These are phyloP conservation scores for Fusarium sp. DNA, from an alignment of 2,329 filamentous ascomycete genomes.

Conservation along the genomic window DNA sequence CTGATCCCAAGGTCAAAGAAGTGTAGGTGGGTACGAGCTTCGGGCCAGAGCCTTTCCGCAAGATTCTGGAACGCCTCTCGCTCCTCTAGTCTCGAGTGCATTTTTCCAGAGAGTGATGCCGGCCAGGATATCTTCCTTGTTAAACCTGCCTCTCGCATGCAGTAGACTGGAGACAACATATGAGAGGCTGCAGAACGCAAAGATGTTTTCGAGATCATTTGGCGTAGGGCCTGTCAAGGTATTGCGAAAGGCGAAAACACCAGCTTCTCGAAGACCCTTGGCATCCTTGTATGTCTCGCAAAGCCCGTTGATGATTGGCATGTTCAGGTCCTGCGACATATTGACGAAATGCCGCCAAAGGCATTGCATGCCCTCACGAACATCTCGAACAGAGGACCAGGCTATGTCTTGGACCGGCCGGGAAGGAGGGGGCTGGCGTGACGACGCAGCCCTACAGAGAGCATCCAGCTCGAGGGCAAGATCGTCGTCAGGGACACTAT, in stretches of 20 bases:
- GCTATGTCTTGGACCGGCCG: not conserved
- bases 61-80: slow-evolving; percentile 16
- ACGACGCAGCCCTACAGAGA: not conserved
- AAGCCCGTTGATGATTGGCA: slow-evolving; percentile 4
- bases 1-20: too few species aligned
- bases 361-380: slow-evolving; percentile 6
- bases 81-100: slow-evolving; percentile 11
- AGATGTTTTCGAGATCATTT: slow-evolving; percentile 5
- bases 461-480: not conserved
- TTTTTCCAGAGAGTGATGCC: slow-evolving; percentile 29
- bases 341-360: slow-evolving; percentile 16
- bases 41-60: slow-evolving; percentile 24
- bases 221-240: slow-evolving; percentile 12
- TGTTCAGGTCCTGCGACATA: not conserved
- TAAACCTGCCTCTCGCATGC: not conserved
- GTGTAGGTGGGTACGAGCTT: slow-evolving; percentile 16
- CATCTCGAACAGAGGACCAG: slow-evolving; percentile 11
- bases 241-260: slow-evolving; percentile 30
- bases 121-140: slow-evolving; percentile 6
- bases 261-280: slow-evolving; percentile 20
- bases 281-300: slow-evolving; percentile 5
- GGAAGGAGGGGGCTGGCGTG: not conserved
- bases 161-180: slow-evolving; percentile 31
- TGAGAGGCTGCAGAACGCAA: slow-evolving; percentile 35
- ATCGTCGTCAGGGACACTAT: rapidly evolving